Conservation (phyloP, 2,329 filamentous ascomycete species). For the Aureobasidium musti region DNA sequence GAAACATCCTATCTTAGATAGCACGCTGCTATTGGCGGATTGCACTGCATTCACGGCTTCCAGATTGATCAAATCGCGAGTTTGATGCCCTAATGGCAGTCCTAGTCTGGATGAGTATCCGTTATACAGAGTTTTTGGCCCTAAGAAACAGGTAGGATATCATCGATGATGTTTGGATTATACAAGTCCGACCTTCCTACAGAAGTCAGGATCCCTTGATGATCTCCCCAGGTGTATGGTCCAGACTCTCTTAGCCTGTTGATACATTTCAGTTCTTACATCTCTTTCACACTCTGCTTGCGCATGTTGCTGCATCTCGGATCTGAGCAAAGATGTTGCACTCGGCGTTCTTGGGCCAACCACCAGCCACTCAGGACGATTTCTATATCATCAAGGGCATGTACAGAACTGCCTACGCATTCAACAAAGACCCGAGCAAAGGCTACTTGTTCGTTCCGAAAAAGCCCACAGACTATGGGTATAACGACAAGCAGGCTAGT, state of each 20-base stretch:
- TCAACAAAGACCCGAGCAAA: slow-evolving; percentile 17
- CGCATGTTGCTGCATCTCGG: not conserved
- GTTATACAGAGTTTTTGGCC: not conserved
- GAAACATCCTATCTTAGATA: not conserved
- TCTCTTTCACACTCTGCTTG: not conserved
- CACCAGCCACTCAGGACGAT: slow-evolving; percentile 2
- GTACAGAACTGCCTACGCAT: slow-evolving; percentile 20
- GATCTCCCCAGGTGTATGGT: not conserved
- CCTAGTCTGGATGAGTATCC: not conserved
- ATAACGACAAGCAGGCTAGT: slow-evolving; percentile 25
- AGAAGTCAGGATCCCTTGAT: not conserved
- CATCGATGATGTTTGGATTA: not conserved
- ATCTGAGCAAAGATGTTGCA: not conserved
- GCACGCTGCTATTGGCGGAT: not conserved
- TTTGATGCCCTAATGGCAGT: not conserved
- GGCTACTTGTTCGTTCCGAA: slow-evolving; percentile 17
- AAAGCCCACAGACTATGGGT: slow-evolving; percentile 5
- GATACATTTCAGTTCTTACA: not conserved
- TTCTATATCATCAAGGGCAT: slow-evolving; percentile 22
- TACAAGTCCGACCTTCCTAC: not conserved
- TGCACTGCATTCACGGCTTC: not conserved
- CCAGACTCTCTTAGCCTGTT: not conserved
- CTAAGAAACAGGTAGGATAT: not conserved
- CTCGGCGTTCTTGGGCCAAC: slow-evolving; percentile 11
- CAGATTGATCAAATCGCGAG: not conserved